A percentile compares a stretch with the other conserved stretches of the same genome.
Conservation (phyloP, 148 eudicot species). For the Rheum nobile region DNA sequence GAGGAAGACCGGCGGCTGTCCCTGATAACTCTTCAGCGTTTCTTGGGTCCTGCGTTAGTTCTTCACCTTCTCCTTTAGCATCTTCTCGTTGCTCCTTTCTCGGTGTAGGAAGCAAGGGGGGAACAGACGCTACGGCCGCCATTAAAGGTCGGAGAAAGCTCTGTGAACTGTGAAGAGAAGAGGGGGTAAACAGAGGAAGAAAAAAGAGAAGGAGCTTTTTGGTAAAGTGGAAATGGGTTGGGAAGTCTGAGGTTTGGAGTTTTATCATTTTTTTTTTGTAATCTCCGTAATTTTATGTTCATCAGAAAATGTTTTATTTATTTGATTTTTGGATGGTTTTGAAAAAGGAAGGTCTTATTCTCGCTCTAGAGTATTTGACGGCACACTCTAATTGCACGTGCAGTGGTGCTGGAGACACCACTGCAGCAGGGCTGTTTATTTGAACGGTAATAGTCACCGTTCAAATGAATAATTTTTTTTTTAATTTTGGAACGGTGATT, state of each 20-base stretch:
- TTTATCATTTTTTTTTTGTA: not conserved
- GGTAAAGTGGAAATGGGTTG: not conserved
- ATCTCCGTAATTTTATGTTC: not conserved
- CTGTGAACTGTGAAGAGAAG: not conserved
- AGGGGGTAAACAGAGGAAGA: not conserved
- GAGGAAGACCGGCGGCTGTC: conserved; percentile 59
- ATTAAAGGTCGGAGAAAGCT: not conserved
- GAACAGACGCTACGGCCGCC: not conserved
- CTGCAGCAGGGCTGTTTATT: too few relatives aligned
- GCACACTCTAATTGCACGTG: too few relatives aligned
- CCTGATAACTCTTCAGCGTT: conserved; percentile 28
- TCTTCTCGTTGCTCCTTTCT: not conserved
- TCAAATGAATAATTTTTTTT: too few relatives aligned
- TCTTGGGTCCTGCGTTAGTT: not conserved
- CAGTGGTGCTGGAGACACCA: too few relatives aligned
- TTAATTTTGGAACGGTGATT: too few relatives aligned
- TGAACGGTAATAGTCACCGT: too few relatives aligned
- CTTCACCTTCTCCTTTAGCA: not conserved
- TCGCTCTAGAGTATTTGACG: not conserved
- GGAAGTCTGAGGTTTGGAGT: not conserved
- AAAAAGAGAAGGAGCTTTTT: not conserved
- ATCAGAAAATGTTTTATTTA: too few relatives aligned
- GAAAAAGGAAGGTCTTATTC: not conserved
- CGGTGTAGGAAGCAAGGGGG: not conserved
- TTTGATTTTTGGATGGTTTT: not conserved